Evolutionary conservation across 345 rosid species (phyloP), one percentile per base, ranked within the genome.

Genomic region (Aquilaria sinensis): DNA sequence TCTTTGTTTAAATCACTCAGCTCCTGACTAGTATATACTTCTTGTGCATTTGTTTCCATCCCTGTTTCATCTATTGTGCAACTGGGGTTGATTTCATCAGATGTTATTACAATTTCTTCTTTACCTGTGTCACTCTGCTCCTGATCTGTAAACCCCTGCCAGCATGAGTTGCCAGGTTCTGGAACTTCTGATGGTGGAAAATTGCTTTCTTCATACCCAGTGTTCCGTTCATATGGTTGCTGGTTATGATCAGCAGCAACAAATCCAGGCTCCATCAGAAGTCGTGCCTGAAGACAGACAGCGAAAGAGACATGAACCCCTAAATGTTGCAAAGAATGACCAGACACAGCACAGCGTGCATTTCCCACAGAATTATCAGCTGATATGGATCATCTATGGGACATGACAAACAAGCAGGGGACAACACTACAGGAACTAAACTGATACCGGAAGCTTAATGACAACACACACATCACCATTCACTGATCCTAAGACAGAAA

Each of bases 271-370:
- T 80, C 97, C 81, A 76, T 82, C 54, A 94, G 88, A 68, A 88
- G 82, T 82, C 93, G 85, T 58, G 97, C 99, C 97, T 93, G 81
- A 65, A 62, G 76, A 66, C 23, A 48, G 23, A 23, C 9, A 77
- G 61, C 13, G 51, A 72, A 67, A 58, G 4, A 47, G 62, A 30
- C 12, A 61, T 37, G 5, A 2, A 53, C 12, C 2, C 34, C 9
- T 48, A 6, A 41, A 51, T 57, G 51, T 53, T 9, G 34, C 14
- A 51, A 23, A 37, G 7, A 58, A 65, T 9, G 67, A 11, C 46
- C 41, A 12, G 34, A 48, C 7, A n/a, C 47, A 62, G 52, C 51
- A 33, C 9, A 50, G 47, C 15, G 48, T 3, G 29, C 7, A 63
- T 49, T 41, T 62, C 29, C 6, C n/a, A 51, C 2, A 23, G 65